Conservation (phyloP, 2,329 filamentous ascomycete genomes). For the Orbilia blumenaviensis region DNA sequence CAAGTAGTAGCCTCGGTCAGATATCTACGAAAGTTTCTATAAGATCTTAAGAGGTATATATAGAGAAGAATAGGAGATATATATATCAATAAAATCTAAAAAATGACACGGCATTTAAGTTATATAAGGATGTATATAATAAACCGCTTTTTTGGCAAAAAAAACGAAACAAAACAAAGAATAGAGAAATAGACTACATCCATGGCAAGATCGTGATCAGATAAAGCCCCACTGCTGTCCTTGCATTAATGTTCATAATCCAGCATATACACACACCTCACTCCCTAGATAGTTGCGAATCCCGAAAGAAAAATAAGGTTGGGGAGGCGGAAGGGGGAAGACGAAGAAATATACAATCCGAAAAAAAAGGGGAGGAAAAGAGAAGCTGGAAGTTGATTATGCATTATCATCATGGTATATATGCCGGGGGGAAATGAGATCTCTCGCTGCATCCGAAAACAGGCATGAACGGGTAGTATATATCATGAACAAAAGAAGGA, state of each 20-base stretch:
- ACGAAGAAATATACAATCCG: constrained; percentile 1
- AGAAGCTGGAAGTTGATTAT: constrained; percentile 39
- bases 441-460: constrained; percentile 36
- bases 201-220: neutral
- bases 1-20: too few relatives aligned
- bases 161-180: neutral
- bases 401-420: constrained; percentile 51
- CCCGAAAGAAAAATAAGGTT: neutral
- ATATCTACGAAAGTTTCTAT: too few relatives aligned
- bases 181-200: neutral
- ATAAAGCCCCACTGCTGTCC: neutral
- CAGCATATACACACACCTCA: constrained; percentile 6
- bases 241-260: too few relatives aligned
- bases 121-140: too few relatives aligned
- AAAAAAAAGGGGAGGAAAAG: constrained; percentile 2
- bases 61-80: too few relatives aligned
- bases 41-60: too few relatives aligned
- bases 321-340: constrained; percentile 35
- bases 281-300: neutral
- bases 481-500: constrained; percentile 36
- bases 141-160: constrained; percentile 5
- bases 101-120: too few relatives aligned
- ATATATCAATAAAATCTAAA: too few relatives aligned
- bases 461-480: constrained; percentile 54
- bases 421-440: constrained; percentile 15